Evolutionary conservation across 2,329 filamentous ascomycete species (phyloP).

Genomic region (Fusarium concolor): DNA sequence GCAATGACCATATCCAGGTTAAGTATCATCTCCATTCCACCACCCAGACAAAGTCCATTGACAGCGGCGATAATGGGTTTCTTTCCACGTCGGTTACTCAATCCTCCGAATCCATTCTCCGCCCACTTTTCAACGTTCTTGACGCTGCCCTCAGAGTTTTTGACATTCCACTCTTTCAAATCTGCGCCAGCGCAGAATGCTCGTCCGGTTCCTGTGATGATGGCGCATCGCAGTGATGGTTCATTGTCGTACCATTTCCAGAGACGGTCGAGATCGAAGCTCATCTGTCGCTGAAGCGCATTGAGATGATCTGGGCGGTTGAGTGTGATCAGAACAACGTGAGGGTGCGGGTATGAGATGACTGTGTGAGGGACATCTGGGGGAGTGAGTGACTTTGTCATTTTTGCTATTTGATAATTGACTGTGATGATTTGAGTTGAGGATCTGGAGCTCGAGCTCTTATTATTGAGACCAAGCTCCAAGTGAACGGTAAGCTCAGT

Average conservation of each 20-base stretch:
- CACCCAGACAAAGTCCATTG: slow-evolving; percentile 78
- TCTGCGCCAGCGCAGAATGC: slow-evolving; percentile 77
- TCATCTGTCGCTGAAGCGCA: slow-evolving; percentile 62
- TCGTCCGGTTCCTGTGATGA: slow-evolving; percentile 71
- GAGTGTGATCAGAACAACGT: slow-evolving; percentile 70
- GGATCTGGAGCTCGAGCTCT: slow-evolving; percentile 3
- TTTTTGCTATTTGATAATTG: slow-evolving; percentile 25
- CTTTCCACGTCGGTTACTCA: slow-evolving; percentile 72
- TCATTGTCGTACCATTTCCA: slow-evolving; percentile 73
- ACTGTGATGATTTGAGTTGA: not conserved
- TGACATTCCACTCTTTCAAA: slow-evolving; percentile 70
- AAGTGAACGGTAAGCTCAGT: slow-evolving; percentile 31
- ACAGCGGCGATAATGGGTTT: slow-evolving; percentile 82
- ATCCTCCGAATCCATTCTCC: slow-evolving; percentile 66
- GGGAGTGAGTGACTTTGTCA: slow-evolving; percentile 51
- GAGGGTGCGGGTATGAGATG: slow-evolving; percentile 63
- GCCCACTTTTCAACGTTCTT: slow-evolving; percentile 57
- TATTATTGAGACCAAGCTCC: slow-evolving; percentile 5
- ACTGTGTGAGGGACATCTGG: slow-evolving; percentile 56
- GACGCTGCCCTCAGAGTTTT: slow-evolving; percentile 49
- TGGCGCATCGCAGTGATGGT: slow-evolving; percentile 68
- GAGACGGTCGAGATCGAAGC: slow-evolving; percentile 60
- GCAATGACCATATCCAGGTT: slow-evolving; percentile 79
- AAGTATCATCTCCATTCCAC: slow-evolving; percentile 78
- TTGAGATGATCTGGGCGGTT: slow-evolving; percentile 70